phyloP scores from a whole-genome alignment of 2,329 filamentous ascomycete genomes.

The Paraphoma chrysanthemicola region DNA sequence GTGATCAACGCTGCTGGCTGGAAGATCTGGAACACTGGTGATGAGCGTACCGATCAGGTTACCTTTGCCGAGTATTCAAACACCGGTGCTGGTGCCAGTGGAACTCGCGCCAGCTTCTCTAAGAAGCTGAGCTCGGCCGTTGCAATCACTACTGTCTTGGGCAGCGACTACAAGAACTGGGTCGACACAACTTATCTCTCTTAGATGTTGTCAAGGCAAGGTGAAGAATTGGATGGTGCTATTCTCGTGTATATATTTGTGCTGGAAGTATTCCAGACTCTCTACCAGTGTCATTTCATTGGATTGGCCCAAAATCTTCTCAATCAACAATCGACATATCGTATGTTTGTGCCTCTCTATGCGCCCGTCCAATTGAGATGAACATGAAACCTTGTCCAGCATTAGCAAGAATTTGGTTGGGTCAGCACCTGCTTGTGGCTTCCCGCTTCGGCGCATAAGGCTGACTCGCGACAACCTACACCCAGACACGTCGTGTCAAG shows the following conservation, averaged over 20 bases:
- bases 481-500: too few relatives aligned
- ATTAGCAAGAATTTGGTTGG: too few relatives aligned
- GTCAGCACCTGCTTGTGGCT: too few relatives aligned
- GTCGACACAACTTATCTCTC: constrained; percentile 41
- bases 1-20: constrained; percentile 69
- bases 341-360: too few relatives aligned
- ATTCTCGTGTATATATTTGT: neutral
- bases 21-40: constrained; percentile 60
- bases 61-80: constrained; percentile 67
- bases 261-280: neutral
- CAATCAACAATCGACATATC: too few relatives aligned
- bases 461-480: too few relatives aligned
- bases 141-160: constrained; percentile 55
- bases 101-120: constrained; percentile 60
- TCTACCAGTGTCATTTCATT: too few relatives aligned
- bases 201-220: constrained; percentile 4
- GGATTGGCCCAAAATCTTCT: too few relatives aligned
- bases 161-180: constrained; percentile 42
- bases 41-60: constrained; percentile 60
- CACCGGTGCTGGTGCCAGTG: constrained; percentile 62
- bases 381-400: too few relatives aligned
- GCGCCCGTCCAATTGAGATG: too few relatives aligned
- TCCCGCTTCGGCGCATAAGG: too few relatives aligned
- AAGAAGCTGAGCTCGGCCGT: constrained; percentile 51
- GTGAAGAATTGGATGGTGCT: neutral